Evolutionary conservation across 1,284 basidiomycete species (phyloP), one percentile per base, ranked within the genome.

Genomic region (Apiotrichum laibachii): DNA sequence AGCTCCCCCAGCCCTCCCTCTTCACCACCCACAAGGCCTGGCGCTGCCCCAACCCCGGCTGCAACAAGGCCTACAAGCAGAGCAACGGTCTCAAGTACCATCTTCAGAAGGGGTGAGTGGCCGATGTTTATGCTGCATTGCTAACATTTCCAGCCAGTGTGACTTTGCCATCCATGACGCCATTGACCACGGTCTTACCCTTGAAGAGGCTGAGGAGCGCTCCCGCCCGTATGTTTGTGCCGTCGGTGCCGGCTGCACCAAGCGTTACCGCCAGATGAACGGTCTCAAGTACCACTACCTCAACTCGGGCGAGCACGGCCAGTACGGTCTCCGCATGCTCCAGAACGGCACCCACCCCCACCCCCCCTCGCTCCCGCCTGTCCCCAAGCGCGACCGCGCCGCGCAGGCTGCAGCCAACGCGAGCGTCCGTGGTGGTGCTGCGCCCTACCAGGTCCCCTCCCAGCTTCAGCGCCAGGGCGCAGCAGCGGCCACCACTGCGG

Each of bases 41-140:
- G 86, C 85, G 88, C 64, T 99, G 95, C 81, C 92, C 92, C 16
- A 95, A 95, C 69, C 88, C 90, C 0, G 95, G 96, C 57, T 99
- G 95, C 82, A 94, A 93, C 82, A 99, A 99, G 84, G 87, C 87
- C 48, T 99, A 99, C 84, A 98, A 98, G 82, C 95, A 98, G 80
- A 92, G 92, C 61, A 92, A 92, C 72, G 90, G 90, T 1, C 83
- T 99, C 70, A 98, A 99, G 82, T 98, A 98, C 79, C 95, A 99
- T 80, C 88, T 94, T 77, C 88, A 91, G 52, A 76, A 76, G 64
- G 76, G 73, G 69, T 73, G 21, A 13, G 15, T n/a, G 2, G 2
- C 16, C 39, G 4, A 26, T 33, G 19, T 90, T 92, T 73, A 90
- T 2, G 12, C 4, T 44, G 31, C 1, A 21, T 7, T 10, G 37